A percentile compares a stretch with the other conserved stretches of the same genome.
phyloP scores from a whole-genome alignment of 108 stramenopile species.

The Bacterosira constricta region DNA sequence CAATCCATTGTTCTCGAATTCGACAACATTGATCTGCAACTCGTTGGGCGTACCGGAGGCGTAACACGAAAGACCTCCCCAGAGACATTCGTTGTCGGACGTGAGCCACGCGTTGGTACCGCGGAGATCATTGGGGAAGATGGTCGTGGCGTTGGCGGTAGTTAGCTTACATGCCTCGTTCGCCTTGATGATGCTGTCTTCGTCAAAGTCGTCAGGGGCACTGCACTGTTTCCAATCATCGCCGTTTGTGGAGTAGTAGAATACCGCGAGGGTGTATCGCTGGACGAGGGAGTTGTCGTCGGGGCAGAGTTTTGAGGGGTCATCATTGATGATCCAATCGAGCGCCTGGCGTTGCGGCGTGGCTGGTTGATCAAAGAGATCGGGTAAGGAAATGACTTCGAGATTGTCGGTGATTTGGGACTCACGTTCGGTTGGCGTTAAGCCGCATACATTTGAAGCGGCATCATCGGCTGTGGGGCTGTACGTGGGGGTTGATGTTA shows the following conservation, averaged over 20 bases:
- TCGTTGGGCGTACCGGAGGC: slow-evolving; percentile 1
- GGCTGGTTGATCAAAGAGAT: background rate
- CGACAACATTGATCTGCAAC: slow-evolving; percentile 15
- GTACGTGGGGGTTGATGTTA: background rate
- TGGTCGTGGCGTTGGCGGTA: slow-evolving; percentile 17
- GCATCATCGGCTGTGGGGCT: background rate
- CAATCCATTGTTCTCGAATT: slow-evolving; percentile 62
- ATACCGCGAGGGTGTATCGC: slow-evolving; percentile 26
- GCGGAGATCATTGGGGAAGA: slow-evolving; percentile 25
- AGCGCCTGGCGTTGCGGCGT: slow-evolving; percentile 60
- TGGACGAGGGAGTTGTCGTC: slow-evolving; percentile 22
- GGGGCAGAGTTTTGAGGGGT: slow-evolving; percentile 54
- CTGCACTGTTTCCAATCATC: slow-evolving; percentile 62
- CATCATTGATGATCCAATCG: slow-evolving; percentile 60
- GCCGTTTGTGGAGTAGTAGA: slow-evolving; percentile 35
- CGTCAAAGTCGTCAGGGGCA: slow-evolving; percentile 49
- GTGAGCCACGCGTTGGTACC: slow-evolving; percentile 70
- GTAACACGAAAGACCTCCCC: slow-evolving; percentile 62
- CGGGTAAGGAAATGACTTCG: background rate
- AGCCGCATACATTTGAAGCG: slow-evolving; percentile 8
- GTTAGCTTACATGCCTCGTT: slow-evolving; percentile 54
- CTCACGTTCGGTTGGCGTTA: slow-evolving; percentile 18
- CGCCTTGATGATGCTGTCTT: slow-evolving; percentile 38
- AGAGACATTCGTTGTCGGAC: slow-evolving; percentile 57
- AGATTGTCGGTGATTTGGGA: slow-evolving; percentile 9